A percentile compares a stretch with the other conserved stretches of the same genome.
Conservation (phyloP, 2,329 filamentous ascomycete genomes). For the Cordyceps javanica region DNA sequence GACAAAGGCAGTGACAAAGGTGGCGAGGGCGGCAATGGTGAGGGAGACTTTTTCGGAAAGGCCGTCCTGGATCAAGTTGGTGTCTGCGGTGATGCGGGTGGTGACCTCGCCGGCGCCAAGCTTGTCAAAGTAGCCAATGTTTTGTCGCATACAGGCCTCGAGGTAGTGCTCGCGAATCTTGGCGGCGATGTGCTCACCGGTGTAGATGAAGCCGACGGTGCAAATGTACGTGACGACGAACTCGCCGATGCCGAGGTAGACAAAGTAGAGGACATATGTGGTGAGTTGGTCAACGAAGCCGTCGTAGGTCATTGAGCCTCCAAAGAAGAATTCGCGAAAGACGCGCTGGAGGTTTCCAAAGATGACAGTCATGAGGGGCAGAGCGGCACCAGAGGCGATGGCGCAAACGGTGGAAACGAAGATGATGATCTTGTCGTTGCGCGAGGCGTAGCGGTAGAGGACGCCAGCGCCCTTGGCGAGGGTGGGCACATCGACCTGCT, state of each 20-base stretch:
- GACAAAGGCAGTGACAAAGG: conserved; percentile 82
- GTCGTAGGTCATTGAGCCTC: conserved; percentile 36
- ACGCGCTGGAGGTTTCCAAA: conserved; percentile 70
- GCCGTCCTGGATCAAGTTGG: conserved; percentile 87
- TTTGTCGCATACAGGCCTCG: conserved; percentile 75
- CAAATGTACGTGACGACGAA: conserved; percentile 72
- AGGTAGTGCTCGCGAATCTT: conserved; percentile 82
- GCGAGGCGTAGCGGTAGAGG: conserved; percentile 65
- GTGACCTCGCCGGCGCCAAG: conserved; percentile 90
- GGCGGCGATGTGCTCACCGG: conserved; percentile 69
- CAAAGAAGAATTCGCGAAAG: conserved; percentile 59
- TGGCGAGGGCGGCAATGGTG: conserved; percentile 68
- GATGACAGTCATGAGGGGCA: conserved; percentile 75
- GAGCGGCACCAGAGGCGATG: conserved; percentile 65
- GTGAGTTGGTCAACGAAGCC: conserved; percentile 56
- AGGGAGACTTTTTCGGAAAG: conserved; percentile 85
- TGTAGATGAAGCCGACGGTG: conserved; percentile 87
- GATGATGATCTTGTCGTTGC: conserved; percentile 59
- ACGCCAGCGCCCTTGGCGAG: conserved; percentile 58
- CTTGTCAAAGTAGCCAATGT: conserved; percentile 91
- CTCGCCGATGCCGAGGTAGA: conserved; percentile 77
- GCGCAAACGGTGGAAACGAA: conserved; percentile 54
- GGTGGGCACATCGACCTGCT: conserved; percentile 60
- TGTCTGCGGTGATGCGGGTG: conserved; percentile 89
- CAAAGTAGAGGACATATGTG: conserved; percentile 69